Evolutionary conservation across 345 rosid species (phyloP).

Genomic region (Eucalyptus regnans): DNA sequence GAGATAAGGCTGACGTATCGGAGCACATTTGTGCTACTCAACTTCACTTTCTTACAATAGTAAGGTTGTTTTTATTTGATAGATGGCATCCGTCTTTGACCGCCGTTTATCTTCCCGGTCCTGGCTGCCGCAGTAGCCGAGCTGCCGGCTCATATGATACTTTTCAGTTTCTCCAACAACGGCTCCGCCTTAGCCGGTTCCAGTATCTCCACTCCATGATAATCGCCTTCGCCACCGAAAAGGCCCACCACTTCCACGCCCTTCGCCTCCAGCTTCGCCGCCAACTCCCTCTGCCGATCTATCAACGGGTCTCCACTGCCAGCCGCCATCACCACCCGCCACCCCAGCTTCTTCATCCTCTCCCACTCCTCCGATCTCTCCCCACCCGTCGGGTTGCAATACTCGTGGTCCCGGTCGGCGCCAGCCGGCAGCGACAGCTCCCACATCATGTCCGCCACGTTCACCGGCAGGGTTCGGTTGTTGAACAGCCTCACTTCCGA

Average conservation of each 20-base stretch:
- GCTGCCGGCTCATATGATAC: neutral
- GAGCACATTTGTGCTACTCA: neutral
- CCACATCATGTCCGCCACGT: conserved; percentile 18
- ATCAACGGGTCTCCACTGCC: conserved; percentile 11
- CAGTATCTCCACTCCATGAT: neutral
- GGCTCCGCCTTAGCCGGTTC: neutral
- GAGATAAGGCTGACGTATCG: neutral
- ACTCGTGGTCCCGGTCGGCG: conserved; percentile 27
- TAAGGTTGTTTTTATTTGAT: neutral
- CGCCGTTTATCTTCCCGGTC: neutral
- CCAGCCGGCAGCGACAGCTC: conserved; percentile 22
- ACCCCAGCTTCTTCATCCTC: neutral
- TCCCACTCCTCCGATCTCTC: neutral
- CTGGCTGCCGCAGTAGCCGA: neutral
- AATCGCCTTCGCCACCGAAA: neutral
- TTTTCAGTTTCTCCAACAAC: neutral
- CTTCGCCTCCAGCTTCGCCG: neutral
- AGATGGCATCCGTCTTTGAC: neutral
- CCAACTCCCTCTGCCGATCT: conserved; percentile 15
- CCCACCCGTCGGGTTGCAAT: conserved; percentile 13
- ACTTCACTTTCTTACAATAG: neutral
- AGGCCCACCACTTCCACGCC: conserved; percentile 11
- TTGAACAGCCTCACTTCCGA: conserved; percentile 8
- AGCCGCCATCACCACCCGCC: neutral
- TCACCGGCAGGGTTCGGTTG: conserved; percentile 10